phyloP scores from a whole-genome alignment of 1,284 basidiomycete species.

The Mrakiaceae sp. region DNA sequence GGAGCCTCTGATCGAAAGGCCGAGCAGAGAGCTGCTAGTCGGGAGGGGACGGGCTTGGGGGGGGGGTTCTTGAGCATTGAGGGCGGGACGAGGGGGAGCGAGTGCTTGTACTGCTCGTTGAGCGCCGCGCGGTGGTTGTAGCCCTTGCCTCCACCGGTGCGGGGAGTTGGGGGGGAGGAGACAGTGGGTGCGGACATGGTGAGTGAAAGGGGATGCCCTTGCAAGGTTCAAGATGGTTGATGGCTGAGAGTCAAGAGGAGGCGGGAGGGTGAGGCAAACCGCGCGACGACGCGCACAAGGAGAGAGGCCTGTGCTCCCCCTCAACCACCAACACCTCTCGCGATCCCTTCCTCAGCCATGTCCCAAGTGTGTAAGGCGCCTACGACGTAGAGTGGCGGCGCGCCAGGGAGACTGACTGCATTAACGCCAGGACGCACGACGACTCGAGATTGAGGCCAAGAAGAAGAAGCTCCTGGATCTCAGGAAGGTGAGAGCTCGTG shows the following conservation, averaged over 20 bases:
- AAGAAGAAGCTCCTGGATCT: constrained; percentile 70
- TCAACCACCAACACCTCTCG: neutral
- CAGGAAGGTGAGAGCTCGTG: constrained; percentile 27
- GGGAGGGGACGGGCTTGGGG: neutral
- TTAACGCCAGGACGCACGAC: constrained; percentile 34
- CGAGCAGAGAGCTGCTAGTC: neutral
- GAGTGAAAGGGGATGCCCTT: neutral
- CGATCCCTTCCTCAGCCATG: neutral
- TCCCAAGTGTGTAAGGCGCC: too few species aligned
- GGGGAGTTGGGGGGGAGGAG: neutral
- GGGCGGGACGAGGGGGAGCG: constrained; percentile 3
- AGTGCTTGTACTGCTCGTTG: neutral
- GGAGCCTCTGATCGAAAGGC: neutral
- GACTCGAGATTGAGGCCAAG: constrained; percentile 85
- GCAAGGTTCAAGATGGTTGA: neutral
- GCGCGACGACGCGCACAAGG: neutral
- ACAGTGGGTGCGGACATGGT: neutral
- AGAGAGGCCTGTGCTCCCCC: too few species aligned
- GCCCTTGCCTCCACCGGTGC: neutral
- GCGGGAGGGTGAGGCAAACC: neutral
- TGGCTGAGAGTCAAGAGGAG: neutral
- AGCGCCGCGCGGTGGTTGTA: neutral
- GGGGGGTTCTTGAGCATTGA: neutral
- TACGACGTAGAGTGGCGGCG: too few species aligned
- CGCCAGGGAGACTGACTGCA: too few species aligned